Conservation (phyloP, 2,329 filamentous ascomycete genomes). For the Alternaria incomplexa region DNA sequence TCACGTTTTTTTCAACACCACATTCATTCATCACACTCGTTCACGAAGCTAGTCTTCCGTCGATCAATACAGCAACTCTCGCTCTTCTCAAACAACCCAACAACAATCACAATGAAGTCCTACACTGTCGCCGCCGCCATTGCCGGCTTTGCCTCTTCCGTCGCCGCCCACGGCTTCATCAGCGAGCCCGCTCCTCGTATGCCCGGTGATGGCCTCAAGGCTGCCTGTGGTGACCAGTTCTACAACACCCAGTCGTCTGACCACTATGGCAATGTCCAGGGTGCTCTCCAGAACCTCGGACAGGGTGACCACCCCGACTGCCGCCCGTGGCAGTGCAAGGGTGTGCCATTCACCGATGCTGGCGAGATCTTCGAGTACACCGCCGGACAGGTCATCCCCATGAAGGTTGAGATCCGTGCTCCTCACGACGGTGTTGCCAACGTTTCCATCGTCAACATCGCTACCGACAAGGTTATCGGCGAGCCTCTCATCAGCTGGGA, state of each 20-base stretch:
- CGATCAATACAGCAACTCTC: slow-evolving; percentile 26
- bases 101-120: slow-evolving; percentile 51
- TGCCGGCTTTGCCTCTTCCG: slow-evolving; percentile 54
- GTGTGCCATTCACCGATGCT: slow-evolving; percentile 61
- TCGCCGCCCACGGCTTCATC: slow-evolving; percentile 62
- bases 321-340: slow-evolving; percentile 64
- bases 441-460: slow-evolving; percentile 63
- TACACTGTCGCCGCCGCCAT: slow-evolving; percentile 50
- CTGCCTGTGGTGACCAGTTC: slow-evolving; percentile 62
- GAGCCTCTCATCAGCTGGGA: slow-evolving; percentile 61
- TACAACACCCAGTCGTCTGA: slow-evolving; percentile 60
- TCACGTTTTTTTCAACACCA: slow-evolving; percentile 43
- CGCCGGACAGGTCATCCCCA: slow-evolving; percentile 55
- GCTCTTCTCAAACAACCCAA: slow-evolving; percentile 15
- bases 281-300: slow-evolving; percentile 56
- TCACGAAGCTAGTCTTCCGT: slow-evolving; percentile 41
- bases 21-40: slow-evolving; percentile 38
- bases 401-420: slow-evolving; percentile 57
- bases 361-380: slow-evolving; percentile 60
- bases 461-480: slow-evolving; percentile 60
- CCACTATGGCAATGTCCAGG: slow-evolving; percentile 64
- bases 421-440: slow-evolving; percentile 64
- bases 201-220: slow-evolving; percentile 59
- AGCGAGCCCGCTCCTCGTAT: slow-evolving; percentile 55
- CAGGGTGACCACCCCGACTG: slow-evolving; percentile 56